These are phyloP conservation scores for Lunularia cruciata DNA, from an alignment of 225 moss, liverwort and hornwort species.

Conservation along the genomic window DNA sequence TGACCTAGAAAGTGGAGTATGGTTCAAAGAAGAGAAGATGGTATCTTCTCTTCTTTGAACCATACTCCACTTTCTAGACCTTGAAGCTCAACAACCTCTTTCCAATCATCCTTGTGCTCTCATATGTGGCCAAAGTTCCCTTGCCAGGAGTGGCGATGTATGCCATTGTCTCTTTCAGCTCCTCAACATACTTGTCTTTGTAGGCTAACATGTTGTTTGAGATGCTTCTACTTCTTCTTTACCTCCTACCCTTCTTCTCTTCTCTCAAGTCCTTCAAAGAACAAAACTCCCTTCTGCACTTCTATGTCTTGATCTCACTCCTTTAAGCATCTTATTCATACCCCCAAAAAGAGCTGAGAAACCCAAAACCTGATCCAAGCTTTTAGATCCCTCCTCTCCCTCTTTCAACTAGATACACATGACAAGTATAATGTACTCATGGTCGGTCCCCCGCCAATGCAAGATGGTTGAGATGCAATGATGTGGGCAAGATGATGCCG, in stretches of 20 bases:
- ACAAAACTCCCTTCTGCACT: neutral
- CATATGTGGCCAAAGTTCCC: constrained; percentile 50
- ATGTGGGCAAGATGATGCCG: neutral
- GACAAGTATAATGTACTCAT: constrained; percentile 20
- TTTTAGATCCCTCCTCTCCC: constrained; percentile 5
- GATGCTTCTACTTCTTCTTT: neutral
- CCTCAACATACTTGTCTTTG: constrained; percentile 47
- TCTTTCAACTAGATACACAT: constrained; percentile 24
- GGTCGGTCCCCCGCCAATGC: constrained; percentile 10
- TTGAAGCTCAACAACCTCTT: constrained; percentile 51
- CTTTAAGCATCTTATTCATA: neutral
- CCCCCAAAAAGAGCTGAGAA: no score
- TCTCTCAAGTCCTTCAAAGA: neutral
- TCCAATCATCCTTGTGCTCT: constrained; percentile 54
- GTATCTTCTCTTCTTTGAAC: no score
- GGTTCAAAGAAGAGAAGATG: no score
- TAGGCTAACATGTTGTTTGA: constrained; percentile 49
- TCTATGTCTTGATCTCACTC: no score
- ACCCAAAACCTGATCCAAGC: constrained; percentile 17
- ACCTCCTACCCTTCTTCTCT: neutral
- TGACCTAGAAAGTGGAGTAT: constrained; percentile 33
- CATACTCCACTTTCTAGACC: constrained; percentile 52
- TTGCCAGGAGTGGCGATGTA: constrained; percentile 27
- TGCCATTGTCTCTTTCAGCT: constrained; percentile 38
- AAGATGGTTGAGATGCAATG: neutral